Evolutionary conservation across 2,329 filamentous ascomycete species (phyloP), one percentile per base, ranked within the genome.

Genomic region (Colletotrichum truncatum): DNA sequence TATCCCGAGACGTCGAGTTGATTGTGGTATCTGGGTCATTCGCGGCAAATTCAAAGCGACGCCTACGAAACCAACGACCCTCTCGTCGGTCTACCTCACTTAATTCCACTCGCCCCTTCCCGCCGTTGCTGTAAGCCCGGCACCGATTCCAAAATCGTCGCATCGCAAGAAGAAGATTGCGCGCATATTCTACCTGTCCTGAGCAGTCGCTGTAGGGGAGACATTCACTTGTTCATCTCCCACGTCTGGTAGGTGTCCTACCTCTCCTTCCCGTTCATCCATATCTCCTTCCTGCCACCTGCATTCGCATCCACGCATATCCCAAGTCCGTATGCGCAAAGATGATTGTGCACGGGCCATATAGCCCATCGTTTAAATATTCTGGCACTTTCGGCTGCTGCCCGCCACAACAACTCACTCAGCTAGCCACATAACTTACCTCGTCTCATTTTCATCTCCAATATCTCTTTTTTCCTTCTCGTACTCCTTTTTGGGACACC

Each of bases 151-250:
- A 48, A 11, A 18, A 6, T 8, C 41, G 21, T 62, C 28, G 58
- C 46, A 39, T 56, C 48, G 46, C 55, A 34, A 61, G 41, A 55
- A 34, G 11, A 66, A 14, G 39, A 39, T 9, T 6, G 4, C 39
- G 60, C 60, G 46, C 12, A 43, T 12, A 46, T n/a, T 25, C 49
- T 63, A 41, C 26, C 60, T 56, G 45, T 43, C 23, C 70, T 73
- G 76, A 76, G 75, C 80, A 79, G 74, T 34, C 68, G 70, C 76
- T 81, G 80, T 82, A 84, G 93, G 93, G 92, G 94, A 97, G 91
- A 94, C 94, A 97, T 97, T 97, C 81, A 91, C 79, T 97, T 97
- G 94, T 97, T 93, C 84, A 92, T 97, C 94, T 97, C 93, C 92
- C 88, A 81, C 87, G 86, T 79, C 87, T 83, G 86, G 88, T 90